Conservation (phyloP, 306 rosid species). For the Acacia crassicarpa region DNA sequence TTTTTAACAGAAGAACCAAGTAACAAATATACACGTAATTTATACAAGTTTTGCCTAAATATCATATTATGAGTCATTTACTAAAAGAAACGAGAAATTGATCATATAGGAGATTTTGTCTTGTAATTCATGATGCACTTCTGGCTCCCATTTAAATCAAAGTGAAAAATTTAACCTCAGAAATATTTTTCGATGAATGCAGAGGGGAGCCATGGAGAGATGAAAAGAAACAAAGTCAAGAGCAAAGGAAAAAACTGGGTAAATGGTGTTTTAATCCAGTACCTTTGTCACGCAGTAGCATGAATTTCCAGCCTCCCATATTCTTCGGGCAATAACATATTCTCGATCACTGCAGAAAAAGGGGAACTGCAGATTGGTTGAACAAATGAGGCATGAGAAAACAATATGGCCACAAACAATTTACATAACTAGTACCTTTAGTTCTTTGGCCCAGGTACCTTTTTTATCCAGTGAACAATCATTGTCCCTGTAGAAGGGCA, state of each 20-base stretch:
- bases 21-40: neutral
- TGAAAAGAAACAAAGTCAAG: slow-evolving; percentile 17
- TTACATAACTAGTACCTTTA: slow-evolving; percentile 13
- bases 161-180: slow-evolving; percentile 14
- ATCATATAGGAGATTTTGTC: neutral
- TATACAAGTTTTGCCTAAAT: neutral
- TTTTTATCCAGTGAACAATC: slow-evolving; percentile 93
- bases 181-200: neutral
- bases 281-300: slow-evolving; percentile 98
- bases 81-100: neutral
- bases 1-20: neutral
- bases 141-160: slow-evolving; percentile 5
- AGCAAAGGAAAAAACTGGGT: slow-evolving; percentile 19
- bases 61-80: neutral
- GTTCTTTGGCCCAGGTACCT: slow-evolving; percentile 55
- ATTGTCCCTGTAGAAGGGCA: slow-evolving; percentile 73
- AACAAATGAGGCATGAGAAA: slow-evolving; percentile 33
- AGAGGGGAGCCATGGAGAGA: slow-evolving; percentile 7
- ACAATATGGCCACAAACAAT: slow-evolving; percentile 1
- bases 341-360: slow-evolving; percentile 99
- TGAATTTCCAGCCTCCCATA: slow-evolving; percentile 92
- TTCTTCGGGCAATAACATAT: slow-evolving; percentile 91
- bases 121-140: slow-evolving; percentile 1
- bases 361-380: slow-evolving; percentile 70
- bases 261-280: slow-evolving; percentile 19